A percentile compares a stretch with the other conserved stretches of the same genome.
Evolutionary conservation across 2,329 filamentous ascomycete species (phyloP).

Genomic region (Bipolaris bicolor): DNA sequence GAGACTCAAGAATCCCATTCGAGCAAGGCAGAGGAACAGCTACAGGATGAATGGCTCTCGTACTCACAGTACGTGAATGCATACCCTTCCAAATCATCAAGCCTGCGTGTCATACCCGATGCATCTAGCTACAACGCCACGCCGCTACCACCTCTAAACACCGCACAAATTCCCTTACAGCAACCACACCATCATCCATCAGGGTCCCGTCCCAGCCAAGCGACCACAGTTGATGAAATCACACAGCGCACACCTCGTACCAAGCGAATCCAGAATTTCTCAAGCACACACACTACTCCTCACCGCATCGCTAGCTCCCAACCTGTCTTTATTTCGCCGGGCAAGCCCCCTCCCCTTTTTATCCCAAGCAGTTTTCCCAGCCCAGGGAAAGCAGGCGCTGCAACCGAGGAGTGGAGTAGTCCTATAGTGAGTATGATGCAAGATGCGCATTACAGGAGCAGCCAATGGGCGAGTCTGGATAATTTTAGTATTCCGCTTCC

Average conservation of each 20-base stretch:
- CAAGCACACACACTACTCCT: constrained; percentile 33
- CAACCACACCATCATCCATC: constrained; percentile 6
- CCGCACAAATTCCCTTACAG: neutral
- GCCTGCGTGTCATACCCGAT: constrained; percentile 36
- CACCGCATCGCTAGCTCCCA: constrained; percentile 29
- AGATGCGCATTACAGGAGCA: constrained; percentile 13
- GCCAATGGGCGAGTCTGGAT: constrained; percentile 34
- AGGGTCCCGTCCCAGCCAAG: constrained; percentile 35
- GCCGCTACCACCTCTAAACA: constrained; percentile 13
- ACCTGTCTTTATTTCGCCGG: constrained; percentile 26
- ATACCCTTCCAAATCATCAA: constrained; percentile 28
- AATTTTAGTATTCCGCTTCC: constrained; percentile 44
- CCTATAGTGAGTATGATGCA: constrained; percentile 27
- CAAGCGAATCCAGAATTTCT: constrained; percentile 14
- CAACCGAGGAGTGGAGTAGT: constrained; percentile 36
- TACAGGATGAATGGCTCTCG: constrained; percentile 39
- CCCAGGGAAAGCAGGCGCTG: constrained; percentile 26
- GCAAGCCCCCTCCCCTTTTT: constrained; percentile 37
- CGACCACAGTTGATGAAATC: constrained; percentile 42
- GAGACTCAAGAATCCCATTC: constrained; percentile 39
- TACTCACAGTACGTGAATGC: constrained; percentile 41
- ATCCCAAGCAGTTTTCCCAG: constrained; percentile 46
- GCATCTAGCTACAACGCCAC: constrained; percentile 37
- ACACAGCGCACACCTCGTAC: constrained; percentile 32
- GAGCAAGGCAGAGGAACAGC: constrained; percentile 43